Evolutionary conservation across 164 flowering plant genomes (phyloP).

Genomic region (Macadamia integrifolia): DNA sequence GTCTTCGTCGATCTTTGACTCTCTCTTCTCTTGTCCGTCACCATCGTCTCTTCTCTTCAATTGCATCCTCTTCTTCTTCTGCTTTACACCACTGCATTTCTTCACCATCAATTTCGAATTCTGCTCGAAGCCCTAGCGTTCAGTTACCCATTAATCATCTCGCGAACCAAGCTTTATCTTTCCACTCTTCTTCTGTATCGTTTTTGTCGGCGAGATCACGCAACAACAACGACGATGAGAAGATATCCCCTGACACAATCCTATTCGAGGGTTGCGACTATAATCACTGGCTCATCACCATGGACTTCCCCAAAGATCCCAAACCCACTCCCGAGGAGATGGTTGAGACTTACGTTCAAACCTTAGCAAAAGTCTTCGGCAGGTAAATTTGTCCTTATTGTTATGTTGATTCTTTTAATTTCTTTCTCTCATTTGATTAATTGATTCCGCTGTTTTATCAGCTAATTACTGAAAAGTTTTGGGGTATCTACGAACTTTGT

Average conservation of each 20-base stretch:
- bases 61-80: slow-evolving; percentile 10
- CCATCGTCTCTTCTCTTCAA: slow-evolving; percentile 16
- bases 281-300: slow-evolving; percentile 89
- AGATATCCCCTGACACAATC: slow-evolving; percentile 55
- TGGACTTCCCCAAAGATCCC: slow-evolving; percentile 73
- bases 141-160: background rate
- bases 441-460: too few species aligned
- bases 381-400: slow-evolving; percentile 27
- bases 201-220: slow-evolving; percentile 17
- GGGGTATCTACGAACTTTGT: too few species aligned
- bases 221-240: slow-evolving; percentile 27
- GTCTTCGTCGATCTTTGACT: slow-evolving; percentile 48
- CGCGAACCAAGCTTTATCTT: slow-evolving; percentile 14
- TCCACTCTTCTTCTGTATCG: slow-evolving; percentile 19
- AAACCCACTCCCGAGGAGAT: slow-evolving; percentile 63
- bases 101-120: background rate
- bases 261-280: slow-evolving; percentile 90
- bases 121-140: slow-evolving; percentile 5
- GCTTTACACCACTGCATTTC: slow-evolving; percentile 5
- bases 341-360: slow-evolving; percentile 78
- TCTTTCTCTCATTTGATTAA: too few species aligned
- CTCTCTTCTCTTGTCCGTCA: slow-evolving; percentile 24
- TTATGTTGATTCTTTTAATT: too few species aligned
- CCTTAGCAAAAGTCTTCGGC: slow-evolving; percentile 72
- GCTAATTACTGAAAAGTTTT: too few species aligned